These are phyloP conservation scores for Nicotiana paniculata DNA, from an alignment of 257 asterid genomes.

Conservation along the genomic window DNA sequence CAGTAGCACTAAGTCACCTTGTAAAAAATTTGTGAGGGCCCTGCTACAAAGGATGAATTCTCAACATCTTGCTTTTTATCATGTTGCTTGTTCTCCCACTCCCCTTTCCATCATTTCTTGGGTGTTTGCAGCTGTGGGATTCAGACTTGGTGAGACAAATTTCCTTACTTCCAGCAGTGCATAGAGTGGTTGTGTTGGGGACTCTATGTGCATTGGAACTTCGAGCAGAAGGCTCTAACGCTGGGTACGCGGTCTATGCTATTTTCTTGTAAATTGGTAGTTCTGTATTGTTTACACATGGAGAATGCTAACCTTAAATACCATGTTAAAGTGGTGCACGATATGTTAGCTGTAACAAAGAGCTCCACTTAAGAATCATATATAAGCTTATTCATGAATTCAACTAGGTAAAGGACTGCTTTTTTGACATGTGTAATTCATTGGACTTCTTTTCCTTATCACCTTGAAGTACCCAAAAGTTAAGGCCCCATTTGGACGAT, in stretches of 20 bases:
- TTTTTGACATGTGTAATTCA: background rate
- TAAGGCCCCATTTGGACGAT: background rate
- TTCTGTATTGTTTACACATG: background rate
- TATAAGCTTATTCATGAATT: background rate
- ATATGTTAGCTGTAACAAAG: background rate
- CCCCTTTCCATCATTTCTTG: background rate
- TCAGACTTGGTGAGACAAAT: conserved; percentile 47
- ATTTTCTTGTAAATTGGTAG: background rate
- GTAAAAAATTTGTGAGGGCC: background rate
- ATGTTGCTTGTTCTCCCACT: conserved; percentile 2
- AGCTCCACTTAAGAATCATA: background rate
- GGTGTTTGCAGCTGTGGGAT: conserved; percentile 67
- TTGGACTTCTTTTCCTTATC: background rate
- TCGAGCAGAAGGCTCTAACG: conserved; percentile 60
- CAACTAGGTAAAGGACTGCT: background rate
- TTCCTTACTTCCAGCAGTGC: conserved; percentile 66
- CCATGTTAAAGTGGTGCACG: background rate
- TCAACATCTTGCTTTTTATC: background rate
- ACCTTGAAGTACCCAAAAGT: background rate
- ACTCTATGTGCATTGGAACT: conserved; percentile 90
- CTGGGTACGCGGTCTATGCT: conserved; percentile 48
- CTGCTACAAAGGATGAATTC: background rate
- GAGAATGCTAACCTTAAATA: background rate
- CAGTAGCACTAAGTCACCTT: background rate
- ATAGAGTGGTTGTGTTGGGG: conserved; percentile 73